Conservation (phyloP, 75 land plant species). For the Selaginella tamariscina region DNA sequence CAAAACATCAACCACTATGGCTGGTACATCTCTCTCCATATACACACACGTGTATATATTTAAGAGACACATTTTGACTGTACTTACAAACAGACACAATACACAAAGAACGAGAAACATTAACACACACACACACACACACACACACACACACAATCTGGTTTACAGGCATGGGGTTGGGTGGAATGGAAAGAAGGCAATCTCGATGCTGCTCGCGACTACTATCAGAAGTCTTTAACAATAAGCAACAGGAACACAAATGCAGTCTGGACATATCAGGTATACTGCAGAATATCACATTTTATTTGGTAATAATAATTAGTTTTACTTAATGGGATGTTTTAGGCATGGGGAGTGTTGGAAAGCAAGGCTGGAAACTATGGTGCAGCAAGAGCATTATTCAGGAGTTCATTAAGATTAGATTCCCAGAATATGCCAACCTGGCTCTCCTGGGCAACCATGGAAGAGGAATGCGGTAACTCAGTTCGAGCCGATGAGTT, state of each 20-base stretch:
- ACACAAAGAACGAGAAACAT: no score
- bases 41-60: conserved; percentile 6
- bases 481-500: conserved; percentile 86
- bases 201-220: conserved; percentile 58
- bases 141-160: no score
- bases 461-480: conserved; percentile 78
- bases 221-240: conserved; percentile 55
- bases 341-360: conserved; percentile 90
- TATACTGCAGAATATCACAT: conserved; percentile 14
- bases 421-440: conserved; percentile 84
- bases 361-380: conserved; percentile 69
- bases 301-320: background rate
- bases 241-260: conserved; percentile 48
- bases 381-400: conserved; percentile 68
- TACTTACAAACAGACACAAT: no score
- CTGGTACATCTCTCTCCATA: conserved; percentile 35
- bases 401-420: conserved; percentile 62
- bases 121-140: no score
- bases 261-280: conserved; percentile 94
- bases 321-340: background rate
- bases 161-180: conserved; percentile 99
- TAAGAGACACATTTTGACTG: no score
- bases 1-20: conserved; percentile 91
- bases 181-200: conserved; percentile 98
- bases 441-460: conserved; percentile 93